Base-by-base conservation (phyloP, 2,329 filamentous ascomycete genomes). In the Aureobasidium sp. region DNA sequence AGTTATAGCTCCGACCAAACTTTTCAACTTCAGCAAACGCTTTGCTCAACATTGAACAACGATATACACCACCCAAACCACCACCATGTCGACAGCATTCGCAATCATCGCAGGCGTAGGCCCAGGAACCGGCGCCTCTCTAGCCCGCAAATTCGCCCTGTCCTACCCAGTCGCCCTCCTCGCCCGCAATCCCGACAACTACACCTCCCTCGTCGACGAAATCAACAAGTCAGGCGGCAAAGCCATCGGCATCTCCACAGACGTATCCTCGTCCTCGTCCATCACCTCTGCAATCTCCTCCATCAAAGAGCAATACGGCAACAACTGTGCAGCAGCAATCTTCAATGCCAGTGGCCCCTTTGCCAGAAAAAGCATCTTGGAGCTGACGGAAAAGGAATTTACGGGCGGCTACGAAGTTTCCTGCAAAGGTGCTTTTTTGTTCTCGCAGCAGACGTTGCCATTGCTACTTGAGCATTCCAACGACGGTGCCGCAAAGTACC, bases 131-230 rank as follows among this genome's bases (percentile, higher is more conserved):
- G 84, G 84, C 29, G 83, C 84, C 15, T 78, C 82, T 2, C 79
- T 87, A 15, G 84, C 84, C 36, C 79, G 83, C 61, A 81, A 78
- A 63, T 87, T 87, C 68, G 82, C 82, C 36, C 70, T 84, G 64
- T 70, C 81, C 9, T 94, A 93, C 70, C 84, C 88, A 0, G 87
- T 93, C 1, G 87, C 89, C 1, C 79, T 93, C 1, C 82, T 93
- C n/a, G 85, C 89, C 14, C 86, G 89, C 55, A 84, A 78, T 17
- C 80, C 85, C 0, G 80, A 84, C 45, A 89, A 81, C 72, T 90
- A 86, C 74, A 79, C 84, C 62, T 75, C 79, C n/a, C 79, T 90
- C 2, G 86, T 89, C 7, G 71, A 81, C 2, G 87, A 90, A 67
- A 91, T 94, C 75, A 85, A 85, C 62, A 72, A 76, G 5, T 72